Conservation (phyloP, 305 asterid genomes). For the Rubia balearica region DNA sequence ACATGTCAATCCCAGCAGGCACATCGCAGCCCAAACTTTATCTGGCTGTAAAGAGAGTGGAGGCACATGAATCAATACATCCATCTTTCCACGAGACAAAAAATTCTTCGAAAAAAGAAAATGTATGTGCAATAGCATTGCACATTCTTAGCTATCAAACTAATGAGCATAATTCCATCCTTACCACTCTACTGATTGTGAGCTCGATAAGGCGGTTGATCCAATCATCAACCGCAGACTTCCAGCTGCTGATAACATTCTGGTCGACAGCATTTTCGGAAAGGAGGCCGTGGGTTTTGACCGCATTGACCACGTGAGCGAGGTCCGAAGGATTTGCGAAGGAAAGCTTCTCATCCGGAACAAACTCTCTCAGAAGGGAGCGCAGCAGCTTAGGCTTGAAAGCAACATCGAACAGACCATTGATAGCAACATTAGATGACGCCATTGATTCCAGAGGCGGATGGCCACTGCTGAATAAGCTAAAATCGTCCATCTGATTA, state of each 20-base stretch:
- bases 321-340: constrained; percentile 56
- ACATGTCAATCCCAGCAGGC: constrained; percentile 79
- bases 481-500: too few species aligned
- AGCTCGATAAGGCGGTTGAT: constrained; percentile 51
- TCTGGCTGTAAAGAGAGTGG: constrained; percentile 54
- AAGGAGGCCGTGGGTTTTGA: constrained; percentile 51
- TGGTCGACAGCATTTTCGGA: constrained; percentile 36
- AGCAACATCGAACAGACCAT: constrained; percentile 36
- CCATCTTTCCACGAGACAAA: background rate
- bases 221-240: constrained; percentile 69
- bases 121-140: background rate
- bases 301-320: constrained; percentile 42
- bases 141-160: background rate
- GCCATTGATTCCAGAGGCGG: constrained; percentile 25
- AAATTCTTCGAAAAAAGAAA: background rate
- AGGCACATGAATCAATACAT: constrained; percentile 18
- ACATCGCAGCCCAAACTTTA: constrained; percentile 80
- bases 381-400: constrained; percentile 60
- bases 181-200: constrained; percentile 51
- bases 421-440: constrained; percentile 22
- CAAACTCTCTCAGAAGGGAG: constrained; percentile 48
- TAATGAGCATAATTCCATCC: background rate
- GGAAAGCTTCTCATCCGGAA: constrained; percentile 61
- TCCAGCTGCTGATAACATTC: constrained; percentile 51
- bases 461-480: background rate